Conservation (phyloP, 805 yeast species). For the Barnettozyma sp. region DNA sequence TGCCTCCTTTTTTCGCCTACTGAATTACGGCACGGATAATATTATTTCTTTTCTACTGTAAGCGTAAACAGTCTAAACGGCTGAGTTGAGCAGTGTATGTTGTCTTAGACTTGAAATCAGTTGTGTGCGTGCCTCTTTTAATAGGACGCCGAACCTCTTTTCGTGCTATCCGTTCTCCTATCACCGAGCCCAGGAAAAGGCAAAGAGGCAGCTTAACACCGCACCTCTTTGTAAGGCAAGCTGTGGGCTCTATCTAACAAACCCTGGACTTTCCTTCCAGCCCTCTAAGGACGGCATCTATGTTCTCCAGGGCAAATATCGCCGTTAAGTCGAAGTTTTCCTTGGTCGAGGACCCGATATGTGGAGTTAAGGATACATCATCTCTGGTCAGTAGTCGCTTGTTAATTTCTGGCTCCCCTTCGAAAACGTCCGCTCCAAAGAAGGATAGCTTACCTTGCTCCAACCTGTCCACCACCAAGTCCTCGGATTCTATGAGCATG, state of each 20-base stretch:
- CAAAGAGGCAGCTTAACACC: neutral
- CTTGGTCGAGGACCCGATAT: constrained; percentile 51
- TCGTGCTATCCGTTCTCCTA: too few relatives aligned
- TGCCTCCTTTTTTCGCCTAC: too few relatives aligned
- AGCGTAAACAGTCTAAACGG: too few relatives aligned
- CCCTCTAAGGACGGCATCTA: constrained; percentile 30
- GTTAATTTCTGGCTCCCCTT: constrained; percentile 43
- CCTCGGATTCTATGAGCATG: constrained; percentile 40
- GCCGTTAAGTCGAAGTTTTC: constrained; percentile 40
- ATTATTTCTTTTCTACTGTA: too few relatives aligned
- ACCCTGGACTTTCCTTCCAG: constrained; percentile 21
- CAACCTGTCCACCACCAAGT: constrained; percentile 34
- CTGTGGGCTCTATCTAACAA: constrained; percentile 1
- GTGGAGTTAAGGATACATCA: constrained; percentile 53
- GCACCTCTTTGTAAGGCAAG: neutral
- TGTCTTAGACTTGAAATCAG: too few relatives aligned
- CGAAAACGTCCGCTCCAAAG: constrained; percentile 57
- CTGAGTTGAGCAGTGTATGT: too few relatives aligned
- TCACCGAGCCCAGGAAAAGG: neutral
- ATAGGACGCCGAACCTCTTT: too few relatives aligned
- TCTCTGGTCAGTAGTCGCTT: constrained; percentile 23
- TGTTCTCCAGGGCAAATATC: constrained; percentile 38
- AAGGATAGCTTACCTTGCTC: constrained; percentile 41
- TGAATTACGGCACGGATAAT: too few relatives aligned
- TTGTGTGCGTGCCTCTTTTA: too few relatives aligned